phyloP scores from a whole-genome alignment of 2,329 filamentous ascomycete genomes.

The Colletotrichum musicola region DNA sequence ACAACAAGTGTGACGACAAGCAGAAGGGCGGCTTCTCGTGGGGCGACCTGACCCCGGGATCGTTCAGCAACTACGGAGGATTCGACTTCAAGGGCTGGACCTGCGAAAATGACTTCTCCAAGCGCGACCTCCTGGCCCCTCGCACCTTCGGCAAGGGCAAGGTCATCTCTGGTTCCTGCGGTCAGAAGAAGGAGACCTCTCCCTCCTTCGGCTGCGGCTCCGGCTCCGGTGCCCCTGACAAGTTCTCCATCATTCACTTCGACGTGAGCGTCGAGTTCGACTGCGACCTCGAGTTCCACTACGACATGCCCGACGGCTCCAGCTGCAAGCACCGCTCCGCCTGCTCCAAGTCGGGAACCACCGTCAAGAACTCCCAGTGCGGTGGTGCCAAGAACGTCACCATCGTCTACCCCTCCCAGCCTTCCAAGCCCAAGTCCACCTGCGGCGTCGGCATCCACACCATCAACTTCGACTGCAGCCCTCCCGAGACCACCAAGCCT shows the following conservation, averaged over 20 bases:
- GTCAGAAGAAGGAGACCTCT: conserved; percentile 58
- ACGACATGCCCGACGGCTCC: conserved; percentile 85
- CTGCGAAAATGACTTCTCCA: conserved; percentile 70
- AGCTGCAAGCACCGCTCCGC: conserved; percentile 82
- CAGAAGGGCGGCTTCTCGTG: conserved; percentile 82
- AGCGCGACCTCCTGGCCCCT: conserved; percentile 69
- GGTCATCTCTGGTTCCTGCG: conserved; percentile 70
- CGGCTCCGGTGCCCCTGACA: conserved; percentile 54
- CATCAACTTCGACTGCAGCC: conserved; percentile 79
- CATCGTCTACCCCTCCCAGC: conserved; percentile 73
- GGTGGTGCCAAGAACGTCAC: conserved; percentile 88
- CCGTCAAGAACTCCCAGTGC: conserved; percentile 87
- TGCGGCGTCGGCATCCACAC: conserved; percentile 81
- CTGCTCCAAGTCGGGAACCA: conserved; percentile 77
- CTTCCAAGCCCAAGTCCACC: conserved; percentile 65
- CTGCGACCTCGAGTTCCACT: conserved; percentile 86
- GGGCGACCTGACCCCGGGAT: conserved; percentile 70
- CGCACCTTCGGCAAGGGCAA: conserved; percentile 65
- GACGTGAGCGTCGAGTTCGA: conserved; percentile 81
- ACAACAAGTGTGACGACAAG: conserved; percentile 81
- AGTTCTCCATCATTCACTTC: conserved; percentile 83
- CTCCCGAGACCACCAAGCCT: conserved; percentile 35
- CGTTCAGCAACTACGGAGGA: conserved; percentile 75
- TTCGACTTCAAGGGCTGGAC: conserved; percentile 81
- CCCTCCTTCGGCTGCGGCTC: conserved; percentile 70